Conservation (phyloP, 2,329 filamentous ascomycete genomes). For the Colletotrichum endophyticum region DNA sequence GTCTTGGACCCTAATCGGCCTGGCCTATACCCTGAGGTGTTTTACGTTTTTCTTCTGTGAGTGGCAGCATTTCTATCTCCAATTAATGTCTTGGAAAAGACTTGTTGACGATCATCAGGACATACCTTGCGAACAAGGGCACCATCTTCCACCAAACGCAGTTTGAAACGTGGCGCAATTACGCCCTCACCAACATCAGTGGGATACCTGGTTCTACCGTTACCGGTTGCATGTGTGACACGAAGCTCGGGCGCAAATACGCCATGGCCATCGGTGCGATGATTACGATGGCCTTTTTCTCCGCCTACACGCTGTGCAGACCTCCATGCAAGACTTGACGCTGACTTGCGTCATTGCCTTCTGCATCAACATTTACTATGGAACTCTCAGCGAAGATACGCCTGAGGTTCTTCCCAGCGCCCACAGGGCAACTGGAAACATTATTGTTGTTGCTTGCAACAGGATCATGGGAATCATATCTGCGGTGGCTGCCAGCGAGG, state of each 20-base stretch:
- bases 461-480: not conserved
- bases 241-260: not conserved
- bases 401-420: not conserved
- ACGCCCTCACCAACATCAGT: not conserved
- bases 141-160: not conserved
- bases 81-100: not conserved
- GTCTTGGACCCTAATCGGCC: not conserved
- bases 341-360: not conserved
- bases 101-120: not conserved
- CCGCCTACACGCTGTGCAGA: not conserved
- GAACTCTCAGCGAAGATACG: not conserved
- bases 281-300: not conserved
- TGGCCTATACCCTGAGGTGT: not conserved
- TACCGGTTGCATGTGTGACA: not conserved
- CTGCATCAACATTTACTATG: not conserved
- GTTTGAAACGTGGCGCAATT: not conserved
- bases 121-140: not conserved
- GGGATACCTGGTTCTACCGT: not conserved
- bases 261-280: not conserved
- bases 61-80: not conserved
- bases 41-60: not conserved
- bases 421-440: not conserved
- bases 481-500: not conserved
- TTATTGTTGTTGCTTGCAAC: not conserved
- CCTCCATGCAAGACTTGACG: not conserved